These are phyloP conservation scores for Paramecium sexaurelia DNA, from an alignment of 73 alveolate species.

Conservation along the genomic window DNA sequence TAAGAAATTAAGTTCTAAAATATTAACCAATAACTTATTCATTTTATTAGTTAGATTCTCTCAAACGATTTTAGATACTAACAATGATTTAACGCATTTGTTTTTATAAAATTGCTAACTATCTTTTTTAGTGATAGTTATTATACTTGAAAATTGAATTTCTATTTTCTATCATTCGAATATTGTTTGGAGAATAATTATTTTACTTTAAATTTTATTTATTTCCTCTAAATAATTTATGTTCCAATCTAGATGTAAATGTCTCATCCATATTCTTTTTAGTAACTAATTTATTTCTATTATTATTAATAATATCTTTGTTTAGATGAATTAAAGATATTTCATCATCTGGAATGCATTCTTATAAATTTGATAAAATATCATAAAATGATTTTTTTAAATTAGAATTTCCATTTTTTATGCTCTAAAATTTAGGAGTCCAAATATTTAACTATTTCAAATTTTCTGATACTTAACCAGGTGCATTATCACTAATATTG, in stretches of 20 bases:
- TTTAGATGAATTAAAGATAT: background rate
- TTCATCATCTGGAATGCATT: slow-evolving; percentile 1
- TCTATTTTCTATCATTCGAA: slow-evolving; percentile 12
- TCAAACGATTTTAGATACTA: background rate
- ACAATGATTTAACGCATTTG: background rate
- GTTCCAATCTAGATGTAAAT: background rate
- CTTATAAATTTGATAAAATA: background rate
- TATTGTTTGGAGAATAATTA: slow-evolving; percentile 9
- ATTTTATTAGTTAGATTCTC: background rate
- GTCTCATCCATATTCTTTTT: background rate
- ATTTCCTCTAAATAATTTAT: background rate
- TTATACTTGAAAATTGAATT: background rate
- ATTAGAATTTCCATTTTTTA: background rate
- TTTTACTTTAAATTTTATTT: background rate
- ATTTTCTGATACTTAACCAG: slow-evolving; percentile 1
- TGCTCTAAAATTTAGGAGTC: background rate
- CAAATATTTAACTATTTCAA: background rate
- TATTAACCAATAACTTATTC: background rate
- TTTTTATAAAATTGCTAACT: background rate
- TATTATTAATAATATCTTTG: background rate
- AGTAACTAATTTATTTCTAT: background rate
- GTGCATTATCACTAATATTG: slow-evolving; percentile 1
- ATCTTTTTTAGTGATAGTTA: slow-evolving; percentile 28
- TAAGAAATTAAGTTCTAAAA: background rate
- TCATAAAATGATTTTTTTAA: background rate